Evolutionary conservation across 2,329 filamentous ascomycete species (phyloP).

Genomic region (Cladobotryum mycophilum): DNA sequence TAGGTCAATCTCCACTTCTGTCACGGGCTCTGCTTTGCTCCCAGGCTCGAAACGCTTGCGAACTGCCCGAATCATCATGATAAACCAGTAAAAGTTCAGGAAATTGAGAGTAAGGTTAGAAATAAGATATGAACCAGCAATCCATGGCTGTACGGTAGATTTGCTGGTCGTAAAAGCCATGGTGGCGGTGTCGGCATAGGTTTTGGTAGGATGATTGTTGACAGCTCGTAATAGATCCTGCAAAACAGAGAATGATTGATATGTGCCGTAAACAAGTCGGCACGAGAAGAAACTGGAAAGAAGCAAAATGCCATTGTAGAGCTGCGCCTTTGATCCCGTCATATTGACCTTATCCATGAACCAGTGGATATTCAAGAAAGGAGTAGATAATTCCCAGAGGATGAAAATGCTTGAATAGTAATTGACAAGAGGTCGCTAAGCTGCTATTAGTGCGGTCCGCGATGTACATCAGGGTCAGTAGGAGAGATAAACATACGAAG

Average conservation of each 20-base stretch:
- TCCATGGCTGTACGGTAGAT: constrained; percentile 60
- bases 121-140: constrained; percentile 59
- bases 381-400: constrained; percentile 79
- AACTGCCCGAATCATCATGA: constrained; percentile 77
- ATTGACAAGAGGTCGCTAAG: constrained; percentile 73
- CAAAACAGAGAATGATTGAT: constrained; percentile 63
- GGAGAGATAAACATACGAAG: constrained; percentile 54
- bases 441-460: constrained; percentile 3
- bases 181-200: constrained; percentile 15
- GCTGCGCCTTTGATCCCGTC: constrained; percentile 67
- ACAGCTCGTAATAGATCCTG: constrained; percentile 58
- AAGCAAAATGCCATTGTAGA: constrained; percentile 70
- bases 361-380: constrained; percentile 86
- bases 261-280: constrained; percentile 72
- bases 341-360: constrained; percentile 82
- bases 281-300: constrained; percentile 70
- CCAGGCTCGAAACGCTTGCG: constrained; percentile 63
- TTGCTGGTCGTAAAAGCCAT: constrained; percentile 42
- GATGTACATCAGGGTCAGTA: constrained; percentile 1
- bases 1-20: constrained; percentile 24
- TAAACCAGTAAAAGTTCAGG: constrained; percentile 80
- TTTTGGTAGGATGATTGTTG: constrained; percentile 31
- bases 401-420: constrained; percentile 78
- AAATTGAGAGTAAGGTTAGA: constrained; percentile 68
- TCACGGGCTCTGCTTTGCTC: constrained; percentile 23